Evolutionary conservation across 2,329 filamentous ascomycete species (phyloP).

Genomic region (Penicillium carneum): DNA sequence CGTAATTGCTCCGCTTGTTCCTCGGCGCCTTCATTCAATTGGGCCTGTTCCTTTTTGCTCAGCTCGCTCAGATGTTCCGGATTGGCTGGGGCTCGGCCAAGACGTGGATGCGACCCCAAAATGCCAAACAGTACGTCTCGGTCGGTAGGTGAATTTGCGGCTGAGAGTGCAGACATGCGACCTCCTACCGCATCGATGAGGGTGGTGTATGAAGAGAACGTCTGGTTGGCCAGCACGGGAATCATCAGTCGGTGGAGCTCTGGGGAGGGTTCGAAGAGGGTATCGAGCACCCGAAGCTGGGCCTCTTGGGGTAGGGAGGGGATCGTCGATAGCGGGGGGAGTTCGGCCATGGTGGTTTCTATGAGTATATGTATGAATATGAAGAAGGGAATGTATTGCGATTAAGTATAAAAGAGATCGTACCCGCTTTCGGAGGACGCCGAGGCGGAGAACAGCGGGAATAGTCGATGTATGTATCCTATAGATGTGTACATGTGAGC

Average conservation of each 20-base stretch:
- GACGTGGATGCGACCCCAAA: slow-evolving; percentile 79
- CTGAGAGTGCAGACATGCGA: slow-evolving; percentile 67
- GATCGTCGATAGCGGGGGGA: slow-evolving; percentile 68
- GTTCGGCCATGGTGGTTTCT: slow-evolving; percentile 38
- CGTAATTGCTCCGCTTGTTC: slow-evolving; percentile 60
- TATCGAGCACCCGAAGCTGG: slow-evolving; percentile 68
- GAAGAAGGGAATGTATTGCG: neutral
- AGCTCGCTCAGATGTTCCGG: slow-evolving; percentile 74
- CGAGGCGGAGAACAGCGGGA: slow-evolving; percentile 29
- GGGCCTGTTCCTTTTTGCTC: slow-evolving; percentile 81
- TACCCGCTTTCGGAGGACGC: slow-evolving; percentile 31
- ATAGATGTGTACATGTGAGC: no score
- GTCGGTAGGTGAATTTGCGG: slow-evolving; percentile 59
- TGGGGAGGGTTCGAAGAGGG: slow-evolving; percentile 82
- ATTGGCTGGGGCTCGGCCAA: slow-evolving; percentile 66
- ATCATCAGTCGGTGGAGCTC: slow-evolving; percentile 76
- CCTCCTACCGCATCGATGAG: slow-evolving; percentile 72
- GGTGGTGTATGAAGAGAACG: slow-evolving; percentile 71
- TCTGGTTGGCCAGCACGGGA: slow-evolving; percentile 67
- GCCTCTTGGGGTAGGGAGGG: slow-evolving; percentile 62
- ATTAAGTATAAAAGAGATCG: slow-evolving; percentile 11
- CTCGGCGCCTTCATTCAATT: slow-evolving; percentile 66
- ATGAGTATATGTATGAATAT: neutral
- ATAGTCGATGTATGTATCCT: neutral
- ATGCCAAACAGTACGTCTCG: slow-evolving; percentile 71